Evolutionary conservation across 495 filamentous ascomycete species (phyloP), one percentile per base, ranked within the genome.

Genomic region (Bathelium albidoporum): DNA sequence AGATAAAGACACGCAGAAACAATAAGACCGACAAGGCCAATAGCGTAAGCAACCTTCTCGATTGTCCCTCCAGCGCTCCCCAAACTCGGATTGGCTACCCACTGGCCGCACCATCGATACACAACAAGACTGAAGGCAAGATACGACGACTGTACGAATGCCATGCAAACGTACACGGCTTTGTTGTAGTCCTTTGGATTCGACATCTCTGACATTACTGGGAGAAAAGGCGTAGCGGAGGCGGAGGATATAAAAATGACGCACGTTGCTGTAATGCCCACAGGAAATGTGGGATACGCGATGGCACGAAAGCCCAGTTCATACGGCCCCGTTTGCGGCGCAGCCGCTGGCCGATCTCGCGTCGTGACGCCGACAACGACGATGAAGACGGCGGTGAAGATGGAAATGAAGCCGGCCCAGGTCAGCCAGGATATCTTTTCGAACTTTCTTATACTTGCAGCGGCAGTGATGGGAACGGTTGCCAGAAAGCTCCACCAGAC

Each of bases 401-500:
- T 66, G 34, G 60, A 64, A 58, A 60, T 24, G 62, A 68, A 68
- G n/a, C 68, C 68, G 24, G 60, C 65, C 62, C 60, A 67, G 0
- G 67, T 67, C 2, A 70, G 59, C 62, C 49, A 65, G 11, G 43
- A 59, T 20, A 70, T 39, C 34, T 70, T 39, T 1, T 68, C n/a
- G 61, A 70, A 65, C 32, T 68, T 70, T 9, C 66, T 32, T 2
- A 68, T 61, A n/a, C 62, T 65, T 26, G 62, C 68, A 26, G 44
- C 16, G 20, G 34, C 24, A 12, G 32, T 44, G 4, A 65, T 58
- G 20, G 65, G 39, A 1, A 70, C 45, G 14, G 60, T 70, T 14
- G 73, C 69, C 44, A 78, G 32, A 55, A 76, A 70, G 16, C 67
- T 63, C 59, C 67, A 78, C 75, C 74, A 80, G 11, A 78, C 76